phyloP scores from a whole-genome alignment of 1,139 yeast species.

The Saccharomyces hybrid region DNA sequence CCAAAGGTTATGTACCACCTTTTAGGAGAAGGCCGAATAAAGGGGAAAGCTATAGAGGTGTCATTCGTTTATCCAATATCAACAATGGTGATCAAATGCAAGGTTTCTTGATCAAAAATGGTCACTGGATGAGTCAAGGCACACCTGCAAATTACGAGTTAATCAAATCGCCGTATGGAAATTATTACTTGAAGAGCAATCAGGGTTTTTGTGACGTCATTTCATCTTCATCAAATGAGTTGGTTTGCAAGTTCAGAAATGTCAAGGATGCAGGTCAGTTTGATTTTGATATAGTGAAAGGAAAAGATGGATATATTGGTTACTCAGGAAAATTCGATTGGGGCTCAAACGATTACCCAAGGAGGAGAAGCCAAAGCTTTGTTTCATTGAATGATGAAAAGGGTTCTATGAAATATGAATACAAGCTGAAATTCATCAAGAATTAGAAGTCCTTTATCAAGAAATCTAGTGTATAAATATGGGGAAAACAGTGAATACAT shows the following conservation, averaged over 20 bases:
- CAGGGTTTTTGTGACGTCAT: slow-evolving; percentile 65
- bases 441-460: background rate
- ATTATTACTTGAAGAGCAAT: slow-evolving; percentile 57
- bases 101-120: slow-evolving; percentile 69
- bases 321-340: slow-evolving; percentile 61
- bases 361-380: slow-evolving; percentile 41
- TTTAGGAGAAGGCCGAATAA: slow-evolving; percentile 13
- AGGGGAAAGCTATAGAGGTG: slow-evolving; percentile 35
- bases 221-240: slow-evolving; percentile 29
- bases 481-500: too few relatives aligned
- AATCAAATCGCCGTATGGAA: slow-evolving; percentile 57
- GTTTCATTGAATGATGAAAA: slow-evolving; percentile 43
- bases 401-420: slow-evolving; percentile 35
- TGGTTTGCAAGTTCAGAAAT: slow-evolving; percentile 33
- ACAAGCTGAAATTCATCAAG: slow-evolving; percentile 36
- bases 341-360: slow-evolving; percentile 51
- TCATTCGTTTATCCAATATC: slow-evolving; percentile 47
- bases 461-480: too few relatives aligned
- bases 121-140: slow-evolving; percentile 76
- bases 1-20: slow-evolving; percentile 49
- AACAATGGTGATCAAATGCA: slow-evolving; percentile 37
- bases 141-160: slow-evolving; percentile 74
- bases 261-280: slow-evolving; percentile 46
- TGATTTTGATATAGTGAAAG: slow-evolving; percentile 37
- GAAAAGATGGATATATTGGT: slow-evolving; percentile 36